These are phyloP conservation scores for Chondrus crispus DNA, from an alignment of 23 red algal genomes.

Conservation along the genomic window DNA sequence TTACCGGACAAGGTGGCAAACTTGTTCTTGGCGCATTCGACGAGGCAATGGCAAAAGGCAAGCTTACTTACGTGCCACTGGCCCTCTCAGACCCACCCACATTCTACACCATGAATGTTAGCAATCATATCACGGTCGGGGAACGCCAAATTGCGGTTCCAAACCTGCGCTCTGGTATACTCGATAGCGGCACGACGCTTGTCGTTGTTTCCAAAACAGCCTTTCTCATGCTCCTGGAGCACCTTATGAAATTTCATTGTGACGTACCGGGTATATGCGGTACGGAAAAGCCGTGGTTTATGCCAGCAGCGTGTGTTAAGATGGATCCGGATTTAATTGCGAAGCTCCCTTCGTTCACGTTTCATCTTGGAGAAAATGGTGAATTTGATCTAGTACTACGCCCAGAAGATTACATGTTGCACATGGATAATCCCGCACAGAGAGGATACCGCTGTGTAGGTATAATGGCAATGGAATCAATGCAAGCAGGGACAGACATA, in stretches of 20 bases:
- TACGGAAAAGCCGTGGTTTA: constrained; percentile 47
- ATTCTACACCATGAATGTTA: constrained; percentile 66
- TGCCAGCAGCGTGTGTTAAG: constrained; percentile 46
- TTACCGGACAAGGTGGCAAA: constrained; percentile 62
- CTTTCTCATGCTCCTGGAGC: constrained; percentile 55
- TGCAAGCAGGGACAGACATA: constrained; percentile 56
- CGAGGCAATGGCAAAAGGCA: not conserved
- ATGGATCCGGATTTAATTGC: constrained; percentile 53
- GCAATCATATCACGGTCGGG: constrained; percentile 47
- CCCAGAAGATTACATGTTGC: constrained; percentile 71
- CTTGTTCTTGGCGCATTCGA: constrained; percentile 88
- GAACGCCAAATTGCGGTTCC: constrained; percentile 44
- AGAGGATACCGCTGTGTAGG: constrained; percentile 54
- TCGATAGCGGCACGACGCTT: constrained; percentile 94
- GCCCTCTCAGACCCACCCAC: constrained; percentile 63
- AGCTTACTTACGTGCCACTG: constrained; percentile 66
- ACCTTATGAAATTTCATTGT: constrained; percentile 71
- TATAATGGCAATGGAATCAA: constrained; percentile 73
- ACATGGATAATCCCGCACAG: constrained; percentile 2
- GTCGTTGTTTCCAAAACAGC: constrained; percentile 66
- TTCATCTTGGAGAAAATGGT: constrained; percentile 50
- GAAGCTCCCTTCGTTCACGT: constrained; percentile 59
- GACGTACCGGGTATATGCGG: constrained; percentile 58
- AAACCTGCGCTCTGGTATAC: constrained; percentile 45
- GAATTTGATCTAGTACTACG: constrained; percentile 59